These are phyloP conservation scores for Calonectria hongkongensis DNA, from an alignment of 2,329 filamentous ascomycete genomes.

Conservation along the genomic window DNA sequence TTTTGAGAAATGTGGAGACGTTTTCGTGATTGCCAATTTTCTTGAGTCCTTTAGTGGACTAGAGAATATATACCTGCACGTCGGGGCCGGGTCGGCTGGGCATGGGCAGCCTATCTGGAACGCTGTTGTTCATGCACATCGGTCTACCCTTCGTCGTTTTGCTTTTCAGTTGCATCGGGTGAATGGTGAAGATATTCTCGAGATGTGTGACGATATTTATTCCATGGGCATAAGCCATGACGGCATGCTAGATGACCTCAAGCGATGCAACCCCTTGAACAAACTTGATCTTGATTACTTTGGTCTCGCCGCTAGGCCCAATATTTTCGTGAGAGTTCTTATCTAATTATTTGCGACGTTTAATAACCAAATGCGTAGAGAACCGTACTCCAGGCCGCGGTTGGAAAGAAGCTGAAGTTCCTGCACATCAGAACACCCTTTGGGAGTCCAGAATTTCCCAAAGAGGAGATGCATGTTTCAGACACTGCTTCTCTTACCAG, in stretches of 20 bases:
- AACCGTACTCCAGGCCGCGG: neutral
- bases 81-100: neutral
- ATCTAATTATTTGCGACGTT: neutral
- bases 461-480: neutral
- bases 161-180: neutral
- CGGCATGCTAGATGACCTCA: neutral
- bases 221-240: neutral
- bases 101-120: neutral
- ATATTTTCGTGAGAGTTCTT: neutral
- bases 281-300: neutral
- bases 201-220: neutral
- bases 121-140: neutral
- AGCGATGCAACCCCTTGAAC: neutral
- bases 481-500: neutral
- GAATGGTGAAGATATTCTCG: neutral
- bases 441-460: neutral
- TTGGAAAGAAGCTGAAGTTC: neutral
- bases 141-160: neutral
- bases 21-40: neutral
- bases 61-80: constrained; percentile 3
- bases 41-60: constrained; percentile 10
- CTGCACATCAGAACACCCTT: neutral
- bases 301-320: neutral
- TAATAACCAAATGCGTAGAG: neutral
- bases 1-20: neutral